These are phyloP conservation scores for Dactylellina sp. DNA, from an alignment of 2,329 filamentous ascomycete genomes.

Conservation along the genomic window DNA sequence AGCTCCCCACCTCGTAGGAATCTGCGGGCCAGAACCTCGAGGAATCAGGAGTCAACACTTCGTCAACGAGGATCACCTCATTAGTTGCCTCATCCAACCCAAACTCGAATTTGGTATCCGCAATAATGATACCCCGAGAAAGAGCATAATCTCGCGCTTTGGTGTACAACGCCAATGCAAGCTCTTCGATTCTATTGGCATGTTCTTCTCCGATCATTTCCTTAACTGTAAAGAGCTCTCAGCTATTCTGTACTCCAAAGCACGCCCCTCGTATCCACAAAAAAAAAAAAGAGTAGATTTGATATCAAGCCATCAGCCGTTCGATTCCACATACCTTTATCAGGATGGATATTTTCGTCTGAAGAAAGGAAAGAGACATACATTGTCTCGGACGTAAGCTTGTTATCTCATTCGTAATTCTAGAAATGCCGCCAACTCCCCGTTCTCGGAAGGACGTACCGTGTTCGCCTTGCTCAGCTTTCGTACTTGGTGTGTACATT, in stretches of 20 bases:
- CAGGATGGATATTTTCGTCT: conserved; percentile 86
- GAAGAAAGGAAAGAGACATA: not conserved
- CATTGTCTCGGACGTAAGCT: conserved; percentile 23
- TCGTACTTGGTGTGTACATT: conserved; percentile 85
- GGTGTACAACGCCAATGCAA: conserved; percentile 75
- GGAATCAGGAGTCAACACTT: conserved; percentile 85
- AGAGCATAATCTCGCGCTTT: conserved; percentile 73
- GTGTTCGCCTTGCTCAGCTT: conserved; percentile 81
- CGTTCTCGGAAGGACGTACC: conserved; percentile 55
- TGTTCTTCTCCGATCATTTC: conserved; percentile 75
- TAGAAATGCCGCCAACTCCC: conserved; percentile 7
- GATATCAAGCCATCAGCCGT: not conserved
- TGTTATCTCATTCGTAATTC: conserved; percentile 29
- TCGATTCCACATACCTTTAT: conserved; percentile 67
- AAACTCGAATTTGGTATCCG: conserved; percentile 83
- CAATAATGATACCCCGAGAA: conserved; percentile 78
- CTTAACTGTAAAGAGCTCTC: conserved; percentile 56
- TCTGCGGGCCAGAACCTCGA: conserved; percentile 87
- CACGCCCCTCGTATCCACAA: not conserved
- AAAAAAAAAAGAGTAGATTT: not conserved
- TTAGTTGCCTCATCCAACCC: conserved; percentile 74
- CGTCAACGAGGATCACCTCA: conserved; percentile 81
- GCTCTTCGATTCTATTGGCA: conserved; percentile 73
- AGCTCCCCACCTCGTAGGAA: conserved; percentile 76
- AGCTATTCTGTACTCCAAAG: conserved; percentile 20